Conservation (phyloP, 768 basidiomycete species). For the Tephrocybe sp. region DNA sequence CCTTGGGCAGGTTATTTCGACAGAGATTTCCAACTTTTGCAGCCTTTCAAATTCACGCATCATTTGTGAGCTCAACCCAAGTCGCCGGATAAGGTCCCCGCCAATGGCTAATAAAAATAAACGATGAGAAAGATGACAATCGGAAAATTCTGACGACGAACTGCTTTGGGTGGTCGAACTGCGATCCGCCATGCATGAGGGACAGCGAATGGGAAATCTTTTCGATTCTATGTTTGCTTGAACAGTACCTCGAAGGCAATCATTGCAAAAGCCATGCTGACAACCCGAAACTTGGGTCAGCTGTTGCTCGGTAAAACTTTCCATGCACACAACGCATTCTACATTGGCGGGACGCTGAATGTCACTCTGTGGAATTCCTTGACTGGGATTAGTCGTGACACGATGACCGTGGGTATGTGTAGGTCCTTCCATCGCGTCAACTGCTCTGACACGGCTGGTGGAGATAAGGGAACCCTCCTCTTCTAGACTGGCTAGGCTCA, state of each 20-base stretch:
- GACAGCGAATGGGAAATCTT: constrained; percentile 62
- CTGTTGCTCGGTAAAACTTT: constrained; percentile 30
- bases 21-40: constrained; percentile 40
- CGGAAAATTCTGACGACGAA: not conserved
- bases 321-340: constrained; percentile 56
- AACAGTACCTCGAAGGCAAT: constrained; percentile 46
- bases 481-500: not conserved
- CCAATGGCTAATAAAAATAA: constrained; percentile 34
- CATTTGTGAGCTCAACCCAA: constrained; percentile 41
- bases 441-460: too few species aligned
- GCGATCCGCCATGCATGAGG: constrained; percentile 42
- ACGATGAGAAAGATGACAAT: not conserved
- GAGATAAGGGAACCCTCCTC: too few species aligned
- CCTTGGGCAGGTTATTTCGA: constrained; percentile 51
- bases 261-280: constrained; percentile 52
- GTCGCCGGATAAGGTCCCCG: constrained; percentile 40
- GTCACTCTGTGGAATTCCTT: not conserved
- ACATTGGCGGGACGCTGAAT: not conserved
- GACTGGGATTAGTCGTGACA: too few species aligned
- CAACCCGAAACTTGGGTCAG: constrained; percentile 30
- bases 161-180: not conserved
- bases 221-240: constrained; percentile 48
- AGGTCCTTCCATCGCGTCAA: too few species aligned
- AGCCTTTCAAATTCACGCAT: constrained; percentile 44
- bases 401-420: too few species aligned